Evolutionary conservation across 148 eudicot genomes (phyloP).

Genomic region (Cornus suecica): DNA sequence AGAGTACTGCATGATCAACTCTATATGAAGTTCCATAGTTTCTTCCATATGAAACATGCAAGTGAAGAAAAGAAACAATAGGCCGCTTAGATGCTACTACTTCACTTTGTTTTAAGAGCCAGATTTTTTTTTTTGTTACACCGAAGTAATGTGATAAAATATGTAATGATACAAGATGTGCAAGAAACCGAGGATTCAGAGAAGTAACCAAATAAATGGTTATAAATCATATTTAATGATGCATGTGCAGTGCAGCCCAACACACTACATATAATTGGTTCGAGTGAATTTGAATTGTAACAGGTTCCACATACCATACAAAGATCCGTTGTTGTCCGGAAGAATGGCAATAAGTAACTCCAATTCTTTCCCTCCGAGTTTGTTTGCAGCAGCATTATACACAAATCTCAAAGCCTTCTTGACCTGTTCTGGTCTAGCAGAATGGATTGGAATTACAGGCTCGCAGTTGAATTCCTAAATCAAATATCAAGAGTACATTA

Average conservation of each 20-base stretch:
- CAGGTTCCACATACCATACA: conserved; percentile 48
- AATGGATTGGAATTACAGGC: conserved; percentile 62
- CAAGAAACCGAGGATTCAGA: neutral
- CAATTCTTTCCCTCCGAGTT: conserved; percentile 58
- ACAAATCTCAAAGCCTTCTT: conserved; percentile 69
- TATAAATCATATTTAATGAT: neutral
- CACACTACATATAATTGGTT: neutral
- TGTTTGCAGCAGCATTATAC: conserved; percentile 37
- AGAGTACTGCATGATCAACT: neutral
- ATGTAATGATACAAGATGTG: neutral
- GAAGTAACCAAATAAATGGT: neutral
- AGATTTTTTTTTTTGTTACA: neutral
- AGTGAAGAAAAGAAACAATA: neutral
- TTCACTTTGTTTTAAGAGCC: neutral
- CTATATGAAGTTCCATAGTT: neutral
- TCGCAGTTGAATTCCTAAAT: conserved; percentile 59
- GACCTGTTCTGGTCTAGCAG: conserved; percentile 72
- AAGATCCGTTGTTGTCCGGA: conserved; percentile 78
- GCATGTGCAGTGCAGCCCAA: neutral
- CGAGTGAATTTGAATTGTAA: neutral
- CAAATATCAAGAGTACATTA: neutral
- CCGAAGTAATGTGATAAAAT: neutral
- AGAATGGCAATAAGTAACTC: conserved; percentile 69
- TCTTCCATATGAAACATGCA: neutral
- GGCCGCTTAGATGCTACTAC: neutral